A percentile compares a stretch with the other conserved stretches of the same genome.
phyloP scores from a whole-genome alignment of 2,329 filamentous ascomycete genomes.

The Calonectria pseudoturangicola region DNA sequence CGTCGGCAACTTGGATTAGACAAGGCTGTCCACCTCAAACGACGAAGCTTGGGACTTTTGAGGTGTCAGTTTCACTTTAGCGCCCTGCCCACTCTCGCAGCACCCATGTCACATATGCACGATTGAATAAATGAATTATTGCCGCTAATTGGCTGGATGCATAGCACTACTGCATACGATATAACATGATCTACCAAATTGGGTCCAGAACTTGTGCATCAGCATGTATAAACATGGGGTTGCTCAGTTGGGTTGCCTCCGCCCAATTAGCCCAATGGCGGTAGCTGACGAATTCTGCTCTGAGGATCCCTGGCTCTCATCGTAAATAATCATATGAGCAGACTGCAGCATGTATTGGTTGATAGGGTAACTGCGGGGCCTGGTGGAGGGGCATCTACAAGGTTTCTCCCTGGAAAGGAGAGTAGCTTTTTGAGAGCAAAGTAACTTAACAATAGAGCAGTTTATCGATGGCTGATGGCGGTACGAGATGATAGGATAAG shows the following conservation, averaged over 20 bases:
- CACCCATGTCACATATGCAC: slow-evolving; percentile 36
- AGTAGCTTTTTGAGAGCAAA: not conserved
- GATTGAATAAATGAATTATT: slow-evolving; percentile 25
- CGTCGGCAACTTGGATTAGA: no score
- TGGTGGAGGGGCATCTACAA: slow-evolving; percentile 11
- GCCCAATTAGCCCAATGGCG: no score
- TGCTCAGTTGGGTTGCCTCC: not conserved
- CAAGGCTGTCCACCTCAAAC: no score
- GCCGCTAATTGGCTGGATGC: not conserved
- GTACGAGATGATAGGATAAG: not conserved
- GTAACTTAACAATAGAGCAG: not conserved
- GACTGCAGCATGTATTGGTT: slow-evolving; percentile 39
- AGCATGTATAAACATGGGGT: not conserved
- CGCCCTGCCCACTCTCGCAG: no score
- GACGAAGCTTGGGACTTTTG: no score
- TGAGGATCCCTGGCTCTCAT: slow-evolving; percentile 2
- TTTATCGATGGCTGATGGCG: not conserved
- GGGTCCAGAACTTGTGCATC: not conserved
- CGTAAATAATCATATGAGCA: slow-evolving; percentile 13
- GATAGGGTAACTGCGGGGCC: slow-evolving; percentile 47
- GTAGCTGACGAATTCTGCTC: not conserved
- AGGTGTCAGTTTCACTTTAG: no score
- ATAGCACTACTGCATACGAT: not conserved
- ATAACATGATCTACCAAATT: not conserved
- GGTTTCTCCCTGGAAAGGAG: not conserved